phyloP scores from a whole-genome alignment of 768 basidiomycete genomes.

The Suillus plorans region DNA sequence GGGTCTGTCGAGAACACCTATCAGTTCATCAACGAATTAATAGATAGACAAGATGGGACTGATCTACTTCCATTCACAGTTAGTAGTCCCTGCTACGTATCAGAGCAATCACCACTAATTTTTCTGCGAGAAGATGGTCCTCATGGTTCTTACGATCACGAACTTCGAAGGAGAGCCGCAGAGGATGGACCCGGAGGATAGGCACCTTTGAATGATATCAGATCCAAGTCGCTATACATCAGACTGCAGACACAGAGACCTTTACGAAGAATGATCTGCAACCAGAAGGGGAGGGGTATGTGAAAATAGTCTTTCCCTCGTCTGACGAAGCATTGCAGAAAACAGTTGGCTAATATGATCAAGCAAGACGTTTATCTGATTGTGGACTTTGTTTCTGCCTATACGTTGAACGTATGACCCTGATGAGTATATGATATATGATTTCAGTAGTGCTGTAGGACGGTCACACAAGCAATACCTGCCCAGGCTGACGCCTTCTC shows the following conservation, averaged over 20 bases:
- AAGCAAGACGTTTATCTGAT: not conserved
- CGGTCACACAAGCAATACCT: not conserved
- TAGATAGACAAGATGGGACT: conserved; percentile 29
- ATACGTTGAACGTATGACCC: not conserved
- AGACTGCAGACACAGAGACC: conserved; percentile 19
- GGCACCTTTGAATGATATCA: conserved; percentile 19
- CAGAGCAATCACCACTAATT: conserved; percentile 15
- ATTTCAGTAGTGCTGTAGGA: not conserved
- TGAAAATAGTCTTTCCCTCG: not conserved
- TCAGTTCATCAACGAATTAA: conserved; percentile 29
- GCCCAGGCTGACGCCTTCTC: not conserved
- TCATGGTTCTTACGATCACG: conserved; percentile 29
- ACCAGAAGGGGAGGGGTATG: not conserved
- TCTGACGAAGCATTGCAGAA: not conserved
- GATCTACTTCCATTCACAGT: conserved; percentile 38
- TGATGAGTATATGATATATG: not conserved
- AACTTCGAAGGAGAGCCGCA: conserved; percentile 25
- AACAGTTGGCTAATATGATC: not conserved
- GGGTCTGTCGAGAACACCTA: conserved; percentile 26
- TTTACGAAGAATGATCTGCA: conserved; percentile 18
- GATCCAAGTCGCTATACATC: conserved; percentile 13
- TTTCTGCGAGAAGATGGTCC: conserved; percentile 30
- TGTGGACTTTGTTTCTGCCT: not conserved
- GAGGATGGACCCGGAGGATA: conserved; percentile 15
- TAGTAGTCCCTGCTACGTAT: conserved; percentile 21